Evolutionary conservation across 2,329 filamentous ascomycete genomes (phyloP).

Genomic region (Hymenoscyphus occultus): DNA sequence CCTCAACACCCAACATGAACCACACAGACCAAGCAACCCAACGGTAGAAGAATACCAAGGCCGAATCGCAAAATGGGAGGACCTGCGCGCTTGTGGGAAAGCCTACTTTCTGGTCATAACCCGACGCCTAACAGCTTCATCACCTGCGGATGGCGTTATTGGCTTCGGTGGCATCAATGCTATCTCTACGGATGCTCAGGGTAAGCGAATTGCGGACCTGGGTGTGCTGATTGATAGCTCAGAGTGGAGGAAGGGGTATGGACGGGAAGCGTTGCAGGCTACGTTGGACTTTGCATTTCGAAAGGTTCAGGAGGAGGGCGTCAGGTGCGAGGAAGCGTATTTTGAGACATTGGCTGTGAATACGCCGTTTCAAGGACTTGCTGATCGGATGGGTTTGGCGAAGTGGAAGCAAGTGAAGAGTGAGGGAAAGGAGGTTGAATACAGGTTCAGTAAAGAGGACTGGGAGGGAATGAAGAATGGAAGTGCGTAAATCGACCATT

Average conservation of each 20-base stretch:
- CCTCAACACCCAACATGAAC: slow-evolving; percentile 10
- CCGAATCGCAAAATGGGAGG: slow-evolving; percentile 13
- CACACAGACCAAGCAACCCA: slow-evolving; percentile 10
- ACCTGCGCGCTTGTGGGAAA: slow-evolving; percentile 7
- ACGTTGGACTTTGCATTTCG: slow-evolving; percentile 12
- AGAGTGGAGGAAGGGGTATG: slow-evolving; percentile 14
- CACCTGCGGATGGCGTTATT: slow-evolving; percentile 7
- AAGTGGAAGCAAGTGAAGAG: slow-evolving; percentile 12
- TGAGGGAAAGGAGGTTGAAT: slow-evolving; percentile 14
- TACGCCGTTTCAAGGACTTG: slow-evolving; percentile 13
- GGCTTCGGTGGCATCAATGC: slow-evolving; percentile 11
- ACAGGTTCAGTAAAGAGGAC: slow-evolving; percentile 13
- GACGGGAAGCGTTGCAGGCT: slow-evolving; percentile 13
- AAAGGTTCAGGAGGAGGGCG: slow-evolving; percentile 7
- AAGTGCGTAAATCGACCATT: slow-evolving; percentile 3
- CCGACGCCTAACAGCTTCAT: slow-evolving; percentile 9
- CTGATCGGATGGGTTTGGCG: slow-evolving; percentile 12
- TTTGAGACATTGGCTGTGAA: slow-evolving; percentile 12
- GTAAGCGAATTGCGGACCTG: slow-evolving; percentile 10
- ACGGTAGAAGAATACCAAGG: slow-evolving; percentile 11
- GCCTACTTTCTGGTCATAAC: slow-evolving; percentile 14
- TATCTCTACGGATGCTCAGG: slow-evolving; percentile 12
- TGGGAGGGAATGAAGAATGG: slow-evolving; percentile 14
- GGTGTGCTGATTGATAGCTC: slow-evolving; percentile 13
- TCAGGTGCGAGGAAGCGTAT: slow-evolving; percentile 10